Evolutionary conservation across 306 rosid genomes (phyloP), one percentile per base, ranked within the genome.

Genomic region (Malus fusca): DNA sequence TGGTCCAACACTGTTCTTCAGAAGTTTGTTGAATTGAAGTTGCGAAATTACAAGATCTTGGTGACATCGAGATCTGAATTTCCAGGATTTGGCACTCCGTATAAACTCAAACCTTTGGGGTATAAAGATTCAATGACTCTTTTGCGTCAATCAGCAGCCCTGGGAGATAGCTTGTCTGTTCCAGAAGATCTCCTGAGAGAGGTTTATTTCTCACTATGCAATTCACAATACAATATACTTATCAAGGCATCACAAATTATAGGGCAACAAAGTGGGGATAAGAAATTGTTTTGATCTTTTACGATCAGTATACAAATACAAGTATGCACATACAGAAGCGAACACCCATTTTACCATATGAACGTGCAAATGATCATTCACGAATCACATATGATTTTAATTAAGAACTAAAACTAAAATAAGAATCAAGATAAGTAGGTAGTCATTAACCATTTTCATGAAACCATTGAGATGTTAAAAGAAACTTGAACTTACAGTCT

Each of bases 1-100:
- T 83, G 85, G 89, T 51, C 60, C 0, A 81, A 72, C 9, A 78
- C 53, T 37, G 80, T 91, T 76, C 73, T 89, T 61, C 86, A 89
- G 2, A 83, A 76, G 6, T 80, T 89, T 56, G 87, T 86, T 1
- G 68, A 81, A 31, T 65, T 89, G 46, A 4, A 11, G 21, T 58
- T 66, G 17, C 72, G 85, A 55, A 66, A 79, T 25, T 87, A 73
- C 79, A 91, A 85, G 80, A 80, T 89, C 76, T 62, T 93, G 69
- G 92, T 88, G 68, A 91, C 93, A 58, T 93, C 97, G 25, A 82
- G 90, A 75, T 81, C 40, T 12, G 40, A 58, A 55, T 82, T 91
- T n/a, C 55, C 44, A 64, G 72, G 79, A 71, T 89, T 82, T 61
- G 75, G 83, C 4, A 1, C 60, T 26, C 48, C 63, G 3, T 72